Base-by-base conservation (phyloP, 495 filamentous ascomycete species). In the Aspergillus haitiensis region DNA sequence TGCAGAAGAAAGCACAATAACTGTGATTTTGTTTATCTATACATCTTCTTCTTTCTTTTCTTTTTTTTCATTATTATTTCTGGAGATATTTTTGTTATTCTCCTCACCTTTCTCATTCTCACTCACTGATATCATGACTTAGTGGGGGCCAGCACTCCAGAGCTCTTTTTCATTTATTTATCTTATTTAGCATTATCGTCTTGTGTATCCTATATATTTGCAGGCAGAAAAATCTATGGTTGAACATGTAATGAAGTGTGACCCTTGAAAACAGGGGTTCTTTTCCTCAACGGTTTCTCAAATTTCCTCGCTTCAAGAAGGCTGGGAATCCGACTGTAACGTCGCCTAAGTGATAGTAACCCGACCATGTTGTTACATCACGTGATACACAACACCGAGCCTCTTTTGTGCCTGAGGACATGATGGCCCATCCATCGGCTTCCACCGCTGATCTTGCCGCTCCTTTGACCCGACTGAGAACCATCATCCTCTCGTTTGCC, bases 1-100 rank as follows among this genome's bases (percentile, higher is more conserved):
- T 85, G 55, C 90, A 95, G 75, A 96, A 90, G 82, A 96, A 96
- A 78, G 83, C 88, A 70, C 80, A 88, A 76, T 78, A 61, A 66
- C 59, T 61, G 45, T 42, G 16, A 8, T 36, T 40, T 27, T 39
- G 52, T 42, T 34, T 36, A 46, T 56, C 54, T 45, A 50, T 35
- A 50, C 62, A 49, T 50, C 48, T 45, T 35, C 18, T 33, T 13
- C 16, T 18, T 16, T 37, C 33, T 53, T 42, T 34, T 36, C 46
- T 56, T 56, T 45, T 52, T 35, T 52, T 63, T 50, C 48, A 52
- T 45, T 34, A 42, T 33, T 12, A 36, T 16, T 15, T 36, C 32
- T 52, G 27, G 15, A 56, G 37, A 50, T 54, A 21, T 12, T 46
- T 59, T 45, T 52, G 32, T 33, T 46, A 8, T 27, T 58, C 40